phyloP scores from a whole-genome alignment of 805 yeast genomes.

The Pichia gijzeniarum region DNA sequence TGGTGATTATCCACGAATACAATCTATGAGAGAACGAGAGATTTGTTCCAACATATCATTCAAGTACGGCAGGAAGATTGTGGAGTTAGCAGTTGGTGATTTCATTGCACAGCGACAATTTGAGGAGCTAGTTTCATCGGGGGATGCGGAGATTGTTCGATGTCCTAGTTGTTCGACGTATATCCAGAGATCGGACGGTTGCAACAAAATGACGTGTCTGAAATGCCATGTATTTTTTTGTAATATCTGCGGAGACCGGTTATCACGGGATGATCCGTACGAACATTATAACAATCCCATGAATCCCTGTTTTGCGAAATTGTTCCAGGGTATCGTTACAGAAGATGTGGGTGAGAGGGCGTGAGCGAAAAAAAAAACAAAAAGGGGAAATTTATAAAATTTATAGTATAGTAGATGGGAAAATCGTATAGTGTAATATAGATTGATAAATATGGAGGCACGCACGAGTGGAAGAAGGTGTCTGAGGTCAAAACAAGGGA shows the following conservation, averaged over 20 bases:
- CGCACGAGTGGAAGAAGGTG: too few relatives aligned
- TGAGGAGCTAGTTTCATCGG: slow-evolving; percentile 36
- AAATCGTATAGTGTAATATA: too few relatives aligned
- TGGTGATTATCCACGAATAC: neutral
- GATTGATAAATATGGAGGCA: too few relatives aligned
- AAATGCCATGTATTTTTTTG: slow-evolving; percentile 46
- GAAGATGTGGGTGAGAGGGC: slow-evolving; percentile 21
- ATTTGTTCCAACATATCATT: slow-evolving; percentile 23
- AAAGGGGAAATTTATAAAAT: too few relatives aligned
- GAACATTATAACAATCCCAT: slow-evolving; percentile 40
- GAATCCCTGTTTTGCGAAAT: slow-evolving; percentile 40
- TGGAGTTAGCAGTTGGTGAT: slow-evolving; percentile 39
- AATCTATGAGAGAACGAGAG: slow-evolving; percentile 25
- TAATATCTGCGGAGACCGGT: slow-evolving; percentile 43
- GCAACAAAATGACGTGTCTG: slow-evolving; percentile 56
- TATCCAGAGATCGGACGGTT: slow-evolving; percentile 53
- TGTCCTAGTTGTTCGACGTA: slow-evolving; percentile 50
- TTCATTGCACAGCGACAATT: slow-evolving; percentile 42
- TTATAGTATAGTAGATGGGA: too few relatives aligned
- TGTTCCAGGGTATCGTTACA: slow-evolving; percentile 51
- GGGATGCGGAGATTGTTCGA: slow-evolving; percentile 36
- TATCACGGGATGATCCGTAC: slow-evolving; percentile 41
- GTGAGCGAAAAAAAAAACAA: neutral
- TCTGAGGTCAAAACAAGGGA: too few relatives aligned
- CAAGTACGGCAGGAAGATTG: slow-evolving; percentile 39